Base-by-base conservation (phyloP, 176 grass and related monocot species). In the Thinopyrum elongatum region DNA sequence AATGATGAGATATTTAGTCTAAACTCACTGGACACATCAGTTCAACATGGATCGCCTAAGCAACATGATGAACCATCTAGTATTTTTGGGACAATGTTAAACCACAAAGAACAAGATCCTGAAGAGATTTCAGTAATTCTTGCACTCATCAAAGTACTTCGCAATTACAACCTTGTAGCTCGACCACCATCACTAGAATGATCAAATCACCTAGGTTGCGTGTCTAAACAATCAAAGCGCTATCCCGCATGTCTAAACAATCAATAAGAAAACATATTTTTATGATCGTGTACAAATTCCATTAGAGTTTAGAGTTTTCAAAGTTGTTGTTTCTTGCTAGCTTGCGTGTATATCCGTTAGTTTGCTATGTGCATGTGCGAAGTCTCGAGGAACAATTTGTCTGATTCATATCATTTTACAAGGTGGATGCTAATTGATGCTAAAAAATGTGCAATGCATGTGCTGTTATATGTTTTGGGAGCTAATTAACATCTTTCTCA, bases 111-210 rank as follows among this genome's bases (percentile, higher is more conserved):
- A 93, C 31, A 76, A 83, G 4, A 93, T 98, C 76, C 88, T 95
- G 25, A 91, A 80, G 72, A 95, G 84, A 67, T 91, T 91, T 10
- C 33, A 46, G 62, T 98, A 90, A 62, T 95, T 98, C 62, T 90
- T 98, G 89, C 91, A 98, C 39, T 91, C 91, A 2, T 59, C 10
- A 44, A 95, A 98, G 82, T 95, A 94, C 71, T 80, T 95, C 30
- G 89, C 89, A 63, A 95, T 91, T 26, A 86, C 82, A 35, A 35
- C 17, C 5, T 22, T 57, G 17, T 57, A 57, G 53, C 53, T 57
- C 3, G 1, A 6, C 10, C 57, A 60, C 57, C 21, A 60, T n/a
- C 22, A 7, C n/a, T 62, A 2, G 22, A 70, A 38, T 9, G n/a
- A 62, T 62, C 0, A 26, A 62, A n/a, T 62, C n/a, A n/a, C n/a